Evolutionary conservation across 2,329 filamentous ascomycete species (phyloP).

Genomic region (Esteya vermicola): DNA sequence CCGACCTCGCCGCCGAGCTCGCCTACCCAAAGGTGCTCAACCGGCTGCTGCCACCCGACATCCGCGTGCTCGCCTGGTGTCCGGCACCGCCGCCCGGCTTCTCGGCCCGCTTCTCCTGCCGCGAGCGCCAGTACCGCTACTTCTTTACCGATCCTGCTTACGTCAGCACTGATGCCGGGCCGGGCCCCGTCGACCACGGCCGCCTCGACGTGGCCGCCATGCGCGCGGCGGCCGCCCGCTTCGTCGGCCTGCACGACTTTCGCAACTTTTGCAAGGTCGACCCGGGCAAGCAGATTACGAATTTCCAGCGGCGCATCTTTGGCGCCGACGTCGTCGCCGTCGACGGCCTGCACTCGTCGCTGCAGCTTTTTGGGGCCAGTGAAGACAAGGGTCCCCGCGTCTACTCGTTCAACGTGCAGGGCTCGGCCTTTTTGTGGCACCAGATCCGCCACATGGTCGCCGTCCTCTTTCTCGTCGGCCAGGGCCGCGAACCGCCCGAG

Average conservation of each 20-base stretch:
- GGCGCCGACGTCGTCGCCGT: slow-evolving; percentile 67
- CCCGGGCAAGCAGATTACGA: slow-evolving; percentile 73
- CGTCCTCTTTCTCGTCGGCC: slow-evolving; percentile 81
- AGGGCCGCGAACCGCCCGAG: slow-evolving; percentile 65
- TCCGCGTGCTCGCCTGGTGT: slow-evolving; percentile 87
- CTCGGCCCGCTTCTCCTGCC: slow-evolving; percentile 83
- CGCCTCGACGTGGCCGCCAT: slow-evolving; percentile 84
- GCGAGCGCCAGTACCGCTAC: slow-evolving; percentile 84
- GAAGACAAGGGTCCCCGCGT: slow-evolving; percentile 40
- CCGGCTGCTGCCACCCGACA: slow-evolving; percentile 74
- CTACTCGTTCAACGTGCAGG: slow-evolving; percentile 78
- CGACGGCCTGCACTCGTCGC: slow-evolving; percentile 32
- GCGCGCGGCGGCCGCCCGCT: slow-evolving; percentile 64
- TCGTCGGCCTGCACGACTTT: slow-evolving; percentile 82
- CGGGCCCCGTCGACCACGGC: slow-evolving; percentile 38
- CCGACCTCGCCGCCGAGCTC: slow-evolving; percentile 50
- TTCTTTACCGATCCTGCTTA: slow-evolving; percentile 96
- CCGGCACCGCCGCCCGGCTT: slow-evolving; percentile 66
- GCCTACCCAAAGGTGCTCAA: slow-evolving; percentile 76
- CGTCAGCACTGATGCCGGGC: slow-evolving; percentile 35
- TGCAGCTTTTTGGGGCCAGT: slow-evolving; percentile 35
- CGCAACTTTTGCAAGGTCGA: slow-evolving; percentile 96
- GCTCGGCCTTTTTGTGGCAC: slow-evolving; percentile 93
- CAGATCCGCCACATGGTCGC: slow-evolving; percentile 93
- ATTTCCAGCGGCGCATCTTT: slow-evolving; percentile 67